These are phyloP conservation scores for Croton setiger DNA, from an alignment of 441 rosid species.

Conservation along the genomic window DNA sequence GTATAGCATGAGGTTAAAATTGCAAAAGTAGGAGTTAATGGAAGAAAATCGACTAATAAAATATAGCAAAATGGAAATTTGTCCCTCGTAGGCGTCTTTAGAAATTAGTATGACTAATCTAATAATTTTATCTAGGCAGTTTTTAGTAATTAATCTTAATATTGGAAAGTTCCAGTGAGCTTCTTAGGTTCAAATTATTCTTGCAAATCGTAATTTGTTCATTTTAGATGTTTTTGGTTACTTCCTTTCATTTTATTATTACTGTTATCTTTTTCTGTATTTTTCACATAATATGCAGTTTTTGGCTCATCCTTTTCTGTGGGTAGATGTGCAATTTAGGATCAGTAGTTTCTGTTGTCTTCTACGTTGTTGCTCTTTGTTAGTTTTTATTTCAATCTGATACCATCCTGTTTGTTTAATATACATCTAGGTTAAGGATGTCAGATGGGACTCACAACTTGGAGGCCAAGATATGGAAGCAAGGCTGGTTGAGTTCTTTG, in stretches of 20 bases:
- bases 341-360: neutral
- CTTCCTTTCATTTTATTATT: neutral
- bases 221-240: neutral
- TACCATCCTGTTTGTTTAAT: conserved; percentile 12
- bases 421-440: conserved; percentile 81
- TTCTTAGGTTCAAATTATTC: neutral
- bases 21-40: neutral
- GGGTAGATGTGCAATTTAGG: neutral
- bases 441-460: conserved; percentile 89
- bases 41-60: neutral
- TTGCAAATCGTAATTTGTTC: neutral
- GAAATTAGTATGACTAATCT: no score
- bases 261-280: neutral
- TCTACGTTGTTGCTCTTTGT: neutral
- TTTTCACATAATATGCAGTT: neutral
- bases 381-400: neutral
- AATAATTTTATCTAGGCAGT: no score
- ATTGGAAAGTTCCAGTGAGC: neutral
- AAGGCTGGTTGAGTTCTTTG: conserved; percentile 78
- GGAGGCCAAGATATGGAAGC: conserved; percentile 93
- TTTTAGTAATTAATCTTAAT: no score
- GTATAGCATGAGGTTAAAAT: neutral
- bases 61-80: neutral
- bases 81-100: neutral
- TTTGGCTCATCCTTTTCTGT: neutral